These are phyloP conservation scores for Prunus mira DNA, from an alignment of 306 rosid species.

Conservation along the genomic window DNA sequence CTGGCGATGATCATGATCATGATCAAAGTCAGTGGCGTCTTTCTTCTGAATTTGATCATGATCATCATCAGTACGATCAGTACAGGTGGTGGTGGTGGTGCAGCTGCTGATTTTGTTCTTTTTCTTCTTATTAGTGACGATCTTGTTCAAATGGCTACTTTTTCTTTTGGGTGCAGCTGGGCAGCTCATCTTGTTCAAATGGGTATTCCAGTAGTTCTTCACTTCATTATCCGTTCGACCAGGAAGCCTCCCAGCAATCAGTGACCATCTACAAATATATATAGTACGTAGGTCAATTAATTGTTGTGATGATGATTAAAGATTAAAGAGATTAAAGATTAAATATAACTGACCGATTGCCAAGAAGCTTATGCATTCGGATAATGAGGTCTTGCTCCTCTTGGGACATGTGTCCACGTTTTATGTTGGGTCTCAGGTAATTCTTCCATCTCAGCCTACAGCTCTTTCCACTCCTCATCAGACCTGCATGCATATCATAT, in stretches of 20 bases:
- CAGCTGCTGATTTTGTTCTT: too few species aligned
- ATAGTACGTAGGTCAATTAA: not conserved
- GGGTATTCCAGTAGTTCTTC: constrained; percentile 71
- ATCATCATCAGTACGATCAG: not conserved
- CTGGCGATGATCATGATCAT: not conserved
- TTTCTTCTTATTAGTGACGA: too few species aligned
- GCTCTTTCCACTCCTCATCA: constrained; percentile 66
- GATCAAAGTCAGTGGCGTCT: not conserved
- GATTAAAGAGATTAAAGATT: not conserved
- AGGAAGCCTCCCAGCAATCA: constrained; percentile 72
- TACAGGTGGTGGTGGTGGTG: not conserved
- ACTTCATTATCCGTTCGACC: constrained; percentile 62
- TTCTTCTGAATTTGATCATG: not conserved
- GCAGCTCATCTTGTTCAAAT: constrained; percentile 43
- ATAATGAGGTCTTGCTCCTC: constrained; percentile 68
- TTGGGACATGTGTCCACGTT: constrained; percentile 61
- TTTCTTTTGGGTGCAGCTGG: constrained; percentile 3
- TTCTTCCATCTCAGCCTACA: constrained; percentile 77
- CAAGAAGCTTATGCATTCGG: constrained; percentile 68
- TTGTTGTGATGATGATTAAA: not conserved
- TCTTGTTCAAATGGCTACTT: not conserved
- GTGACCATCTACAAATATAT: constrained; percentile 46
- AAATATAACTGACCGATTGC: constrained; percentile 44
- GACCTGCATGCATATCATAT: constrained; percentile 23
- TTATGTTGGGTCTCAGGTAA: constrained; percentile 60